Evolutionary conservation across 495 filamentous ascomycete species (phyloP), one percentile per base, ranked within the genome.

Genomic region (Venustampulla echinocandica): DNA sequence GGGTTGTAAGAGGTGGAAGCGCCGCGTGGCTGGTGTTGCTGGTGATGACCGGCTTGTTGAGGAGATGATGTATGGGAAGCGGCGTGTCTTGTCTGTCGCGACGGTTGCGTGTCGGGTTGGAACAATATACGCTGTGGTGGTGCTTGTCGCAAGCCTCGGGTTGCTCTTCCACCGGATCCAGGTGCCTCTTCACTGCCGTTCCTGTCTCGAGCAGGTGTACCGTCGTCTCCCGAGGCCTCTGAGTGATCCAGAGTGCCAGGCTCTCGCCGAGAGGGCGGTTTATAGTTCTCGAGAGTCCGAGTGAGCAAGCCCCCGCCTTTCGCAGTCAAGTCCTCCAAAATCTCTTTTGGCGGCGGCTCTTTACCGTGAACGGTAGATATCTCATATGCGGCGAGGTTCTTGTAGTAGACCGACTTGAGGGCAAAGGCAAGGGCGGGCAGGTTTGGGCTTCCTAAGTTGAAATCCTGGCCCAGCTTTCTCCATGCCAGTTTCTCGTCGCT

Each of bases 391-490:
- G 82, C 81, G 24, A 92, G 75, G 52, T 89, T 81, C 54, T 83
- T 84, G 69, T 90, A 90, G 64, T 88, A 92, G 37, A 80, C 74
- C 19, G 81, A 83, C 65, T 92, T 92, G 38, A 90, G 61, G 18
- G 76, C 70, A 61, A 88, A 90, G 2, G 83, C 84, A 45, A 82
- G 73, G 1, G 84, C 81, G 15, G 84, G 78, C 13, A 80, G 71
- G 48, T 84, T 83, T 44, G 75, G 71, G 20, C 70, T 70, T 33
- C 74, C 74, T 13, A 76, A 61, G 22, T 79, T 74, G 47, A 90
- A 76, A 35, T 82, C 77, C 11, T 75, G 66, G 6, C 80, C 82
- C 30, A 92, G 69, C 50, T 74, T 74, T 40, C 84, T 73, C 86
- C 86, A 92, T 43, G 80, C 81, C 23, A 87, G 70, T 67, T 87